Base-by-base conservation (phyloP, 108 stramenopile genomes). In the Cyclotella choctawhatcheeana region DNA sequence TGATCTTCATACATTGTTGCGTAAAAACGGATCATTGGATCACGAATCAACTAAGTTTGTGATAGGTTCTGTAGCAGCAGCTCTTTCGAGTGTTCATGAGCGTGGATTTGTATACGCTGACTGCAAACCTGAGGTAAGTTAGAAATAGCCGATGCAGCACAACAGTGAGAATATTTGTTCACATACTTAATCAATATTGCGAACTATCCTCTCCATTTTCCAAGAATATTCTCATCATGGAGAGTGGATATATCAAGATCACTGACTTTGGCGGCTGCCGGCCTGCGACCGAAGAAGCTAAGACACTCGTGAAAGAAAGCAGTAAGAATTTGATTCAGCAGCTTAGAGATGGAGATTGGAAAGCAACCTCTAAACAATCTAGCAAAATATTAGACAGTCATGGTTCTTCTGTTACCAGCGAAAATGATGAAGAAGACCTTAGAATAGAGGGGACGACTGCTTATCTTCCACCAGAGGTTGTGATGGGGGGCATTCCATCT, bases 251-350 rank as follows among this genome's bases (percentile, higher is more conserved):
- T 73, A 79, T 95, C 14, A 99, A 99, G 77, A 48, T 99, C 4
- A 95, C 97, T 1, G 99, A 99, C 60, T 99, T 98, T 77, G 99
- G 99, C 21, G 99, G 85, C 43, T 92, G 93, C 43, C 90, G 98
- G 10, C 88, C 97, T 3, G 67, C 90, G 17, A 92, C 95, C 6
- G 74, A 71, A 45, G 79, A 80, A 27, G 94, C 93, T 13, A 90
- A 85, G 72, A 43, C 20, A 0, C 22, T 52, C 25, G 80, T 89
- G 2, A 66, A 70, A 51, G 40, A 33, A 1, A 82, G 68, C n/a
- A 82, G 88, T 18, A 76, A 74, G 53, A 85, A 91, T 67, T 74
- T 85, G 26, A 32, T 97, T 18, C 56, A 58, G 27, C 70, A 83
- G 35, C 76, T 97, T n/a, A 76, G 94, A 58, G 93, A 97, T 79